Percentiles rank a stretch among this genome's conserved stretches.
These are phyloP conservation scores for Aspergillus eucalypticola DNA, from an alignment of 2,329 filamentous ascomycete genomes.

Conservation along the genomic window DNA sequence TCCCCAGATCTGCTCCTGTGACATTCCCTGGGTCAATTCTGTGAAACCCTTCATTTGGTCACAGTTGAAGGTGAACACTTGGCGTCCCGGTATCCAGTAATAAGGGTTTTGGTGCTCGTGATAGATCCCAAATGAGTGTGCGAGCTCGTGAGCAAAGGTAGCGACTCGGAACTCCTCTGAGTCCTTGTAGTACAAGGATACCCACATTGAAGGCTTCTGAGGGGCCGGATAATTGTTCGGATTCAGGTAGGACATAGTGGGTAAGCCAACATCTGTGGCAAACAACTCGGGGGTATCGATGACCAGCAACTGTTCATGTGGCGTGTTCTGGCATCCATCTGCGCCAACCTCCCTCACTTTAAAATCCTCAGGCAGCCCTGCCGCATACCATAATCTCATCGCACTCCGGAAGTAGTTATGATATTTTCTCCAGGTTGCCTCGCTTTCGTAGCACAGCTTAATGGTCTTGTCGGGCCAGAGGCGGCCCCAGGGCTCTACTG, in stretches of 20 bases:
- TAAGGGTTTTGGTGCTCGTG: slow-evolving; percentile 15
- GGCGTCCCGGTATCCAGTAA: neutral
- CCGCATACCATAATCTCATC: slow-evolving; percentile 12
- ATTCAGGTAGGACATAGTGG: too few relatives aligned
- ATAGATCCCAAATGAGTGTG: slow-evolving; percentile 12
- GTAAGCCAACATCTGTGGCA: neutral
- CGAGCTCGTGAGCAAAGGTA: slow-evolving; percentile 15
- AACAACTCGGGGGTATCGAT: neutral
- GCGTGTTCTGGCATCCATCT: neutral
- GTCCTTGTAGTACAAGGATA: neutral
- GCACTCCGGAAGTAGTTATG: neutral
- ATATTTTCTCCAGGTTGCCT: neutral
- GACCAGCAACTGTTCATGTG: neutral
- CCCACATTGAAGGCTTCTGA: too few relatives aligned
- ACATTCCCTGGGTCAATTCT: neutral
- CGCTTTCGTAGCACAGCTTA: neutral
- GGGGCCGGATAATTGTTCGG: too few relatives aligned
- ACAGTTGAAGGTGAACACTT: slow-evolving; percentile 6
- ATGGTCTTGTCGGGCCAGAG: slow-evolving; percentile 6
- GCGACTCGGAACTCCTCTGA: too few relatives aligned
- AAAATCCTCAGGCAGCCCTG: slow-evolving; percentile 7
- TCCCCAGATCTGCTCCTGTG: neutral
- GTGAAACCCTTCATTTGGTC: neutral
- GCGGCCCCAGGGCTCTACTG: neutral
- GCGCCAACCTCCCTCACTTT: neutral